phyloP scores from a whole-genome alignment of 2,329 filamentous ascomycete genomes.

The Aspergillus awamori region DNA sequence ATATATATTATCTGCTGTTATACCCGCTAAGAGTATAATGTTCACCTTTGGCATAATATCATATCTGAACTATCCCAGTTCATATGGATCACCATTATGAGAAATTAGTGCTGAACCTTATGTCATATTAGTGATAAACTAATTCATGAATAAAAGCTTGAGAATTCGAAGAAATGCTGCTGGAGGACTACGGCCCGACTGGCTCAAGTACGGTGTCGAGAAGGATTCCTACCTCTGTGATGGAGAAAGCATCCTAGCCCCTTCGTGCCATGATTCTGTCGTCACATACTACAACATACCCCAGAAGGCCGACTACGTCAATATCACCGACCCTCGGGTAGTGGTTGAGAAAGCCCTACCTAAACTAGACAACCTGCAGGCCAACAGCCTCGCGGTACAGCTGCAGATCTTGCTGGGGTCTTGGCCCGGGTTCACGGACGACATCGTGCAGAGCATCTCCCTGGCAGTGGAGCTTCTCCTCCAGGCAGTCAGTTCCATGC shows the following conservation, averaged over 20 bases:
- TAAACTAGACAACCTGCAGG: not conserved
- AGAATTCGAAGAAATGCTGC: not conserved
- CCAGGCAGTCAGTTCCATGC: conserved; percentile 14
- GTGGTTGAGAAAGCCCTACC: not conserved
- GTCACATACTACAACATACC: not conserved
- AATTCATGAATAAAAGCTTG: no score
- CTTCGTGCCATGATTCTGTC: not conserved
- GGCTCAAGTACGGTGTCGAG: not conserved
- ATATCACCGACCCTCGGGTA: not conserved
- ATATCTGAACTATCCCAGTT: no score
- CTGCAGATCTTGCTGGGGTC: conserved; percentile 1
- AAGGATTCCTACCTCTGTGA: not conserved
- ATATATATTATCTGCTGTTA: no score
- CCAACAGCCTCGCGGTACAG: not conserved
- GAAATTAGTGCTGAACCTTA: no score
- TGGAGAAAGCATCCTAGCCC: not conserved
- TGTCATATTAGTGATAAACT: no score
- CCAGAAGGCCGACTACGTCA: not conserved
- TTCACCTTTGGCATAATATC: no score
- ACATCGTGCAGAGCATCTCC: conserved; percentile 9
- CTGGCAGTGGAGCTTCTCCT: conserved; percentile 13
- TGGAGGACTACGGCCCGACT: not conserved
- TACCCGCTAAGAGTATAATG: no score
- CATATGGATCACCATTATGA: no score
- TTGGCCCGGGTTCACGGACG: conserved; percentile 8